phyloP scores from a whole-genome alignment of 805 yeast genomes.

The Hagleromyces aurorensis region DNA sequence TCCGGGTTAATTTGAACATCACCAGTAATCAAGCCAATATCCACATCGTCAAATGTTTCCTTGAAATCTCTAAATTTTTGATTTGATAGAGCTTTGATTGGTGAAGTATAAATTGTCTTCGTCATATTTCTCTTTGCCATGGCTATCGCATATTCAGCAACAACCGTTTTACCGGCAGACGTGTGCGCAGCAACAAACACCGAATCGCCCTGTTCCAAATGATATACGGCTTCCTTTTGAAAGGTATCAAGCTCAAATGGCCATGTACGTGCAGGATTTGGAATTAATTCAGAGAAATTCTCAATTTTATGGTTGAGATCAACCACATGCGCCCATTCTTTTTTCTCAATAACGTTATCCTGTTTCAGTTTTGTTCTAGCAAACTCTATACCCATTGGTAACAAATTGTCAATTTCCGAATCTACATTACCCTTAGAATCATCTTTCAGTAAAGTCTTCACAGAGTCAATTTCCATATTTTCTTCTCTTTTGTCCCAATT shows the following conservation, averaged over 20 bases:
- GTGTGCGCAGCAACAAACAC: slow-evolving; percentile 99
- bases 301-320: slow-evolving; percentile 76
- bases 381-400: slow-evolving; percentile 45
- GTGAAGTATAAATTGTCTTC: slow-evolving; percentile 92
- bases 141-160: slow-evolving; percentile 96
- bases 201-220: slow-evolving; percentile 94
- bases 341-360: slow-evolving; percentile 31
- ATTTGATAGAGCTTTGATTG: slow-evolving; percentile 84
- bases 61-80: slow-evolving; percentile 87
- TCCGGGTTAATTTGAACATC: slow-evolving; percentile 97
- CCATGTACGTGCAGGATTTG: slow-evolving; percentile 89
- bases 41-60: slow-evolving; percentile 68
- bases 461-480: slow-evolving; percentile 9
- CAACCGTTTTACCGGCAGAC: slow-evolving; percentile 97
- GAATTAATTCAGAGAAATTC: slow-evolving; percentile 81
- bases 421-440: slow-evolving; percentile 4
- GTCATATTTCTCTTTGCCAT: slow-evolving; percentile 96
- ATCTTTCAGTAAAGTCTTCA: slow-evolving; percentile 8
- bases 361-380: slow-evolving; percentile 32
- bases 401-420: slow-evolving; percentile 36
- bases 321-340: slow-evolving; percentile 92
- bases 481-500: slow-evolving; percentile 15
- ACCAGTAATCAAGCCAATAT: slow-evolving; percentile 92
- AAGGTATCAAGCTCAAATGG: slow-evolving; percentile 92
- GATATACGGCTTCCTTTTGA: slow-evolving; percentile 95